phyloP scores from a whole-genome alignment of 257 asterid species.

The Capsicum rhomboideum region DNA sequence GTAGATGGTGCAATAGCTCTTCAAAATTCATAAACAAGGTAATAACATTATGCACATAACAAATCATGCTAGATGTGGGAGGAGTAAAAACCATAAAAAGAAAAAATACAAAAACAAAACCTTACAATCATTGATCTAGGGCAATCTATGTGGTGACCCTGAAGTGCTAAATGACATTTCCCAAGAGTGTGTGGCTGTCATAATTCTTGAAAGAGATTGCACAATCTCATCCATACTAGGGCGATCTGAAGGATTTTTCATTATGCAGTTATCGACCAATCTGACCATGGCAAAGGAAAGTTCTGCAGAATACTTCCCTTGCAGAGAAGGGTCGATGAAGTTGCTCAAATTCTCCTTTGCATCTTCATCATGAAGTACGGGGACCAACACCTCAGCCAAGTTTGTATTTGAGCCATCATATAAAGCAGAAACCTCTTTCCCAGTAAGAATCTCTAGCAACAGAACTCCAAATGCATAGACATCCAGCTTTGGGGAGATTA shows the following conservation, averaged over 20 bases:
- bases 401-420: slow-evolving; percentile 17
- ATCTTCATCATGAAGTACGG: slow-evolving; percentile 27
- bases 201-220: slow-evolving; percentile 49
- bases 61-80: neutral
- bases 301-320: slow-evolving; percentile 48
- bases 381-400: slow-evolving; percentile 27
- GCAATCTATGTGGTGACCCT: slow-evolving; percentile 8
- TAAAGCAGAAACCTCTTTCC: slow-evolving; percentile 43
- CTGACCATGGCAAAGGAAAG: slow-evolving; percentile 34
- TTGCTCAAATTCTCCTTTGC: slow-evolving; percentile 27
- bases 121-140: slow-evolving; percentile 17
- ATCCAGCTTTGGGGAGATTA: slow-evolving; percentile 72
- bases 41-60: neutral
- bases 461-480: slow-evolving; percentile 84
- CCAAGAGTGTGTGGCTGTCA: slow-evolving; percentile 39
- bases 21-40: neutral
- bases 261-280: slow-evolving; percentile 48
- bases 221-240: slow-evolving; percentile 64
- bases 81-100: neutral
- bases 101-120: neutral
- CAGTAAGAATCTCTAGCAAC: slow-evolving; percentile 71
- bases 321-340: slow-evolving; percentile 51
- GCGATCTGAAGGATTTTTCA: slow-evolving; percentile 55
- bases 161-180: slow-evolving; percentile 41
- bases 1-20: neutral